Base-by-base conservation (phyloP, 257 asterid genomes). In the Scutellaria galericulata region DNA sequence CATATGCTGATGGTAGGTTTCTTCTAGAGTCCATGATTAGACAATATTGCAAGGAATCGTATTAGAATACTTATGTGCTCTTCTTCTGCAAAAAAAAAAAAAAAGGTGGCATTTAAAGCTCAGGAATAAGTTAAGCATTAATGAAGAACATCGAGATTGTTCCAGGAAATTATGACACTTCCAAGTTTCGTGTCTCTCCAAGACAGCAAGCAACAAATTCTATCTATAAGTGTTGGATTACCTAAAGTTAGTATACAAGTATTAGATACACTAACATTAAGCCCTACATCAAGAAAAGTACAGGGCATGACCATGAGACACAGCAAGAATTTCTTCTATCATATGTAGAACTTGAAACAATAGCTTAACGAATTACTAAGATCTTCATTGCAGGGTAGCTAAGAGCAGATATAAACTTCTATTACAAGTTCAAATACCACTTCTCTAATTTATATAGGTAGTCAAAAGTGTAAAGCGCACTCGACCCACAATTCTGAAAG, bases 11-110 rank as follows among this genome's bases (percentile, higher is more conserved):
- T 13, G 84, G 88, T 72, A 71, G 51, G 68, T 77, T 80, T 75
- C 93, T 84, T 72, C 97, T 83, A 20, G 96, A 80, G 51, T 68
- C 89, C 98, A 93, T 88, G 68, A 48, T 12, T 68, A 72, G 50
- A 59, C 24, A 58, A 74, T 74, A 62, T 60, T 35, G 51, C 76
- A 67, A 46, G 48, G 41, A 57, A 39, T 24, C 67, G 42, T 11
- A 68, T 55, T 44, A 68, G 57, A 75, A 37, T 20, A 55, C 31
- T 47, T 9, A 41, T 39, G 13, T 53, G 64, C 67, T 40, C 5
- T 60, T 14, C 11, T 44, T 58, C 40, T 9, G 9, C 7, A 54
- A 6, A 8, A 62, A 24, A 24, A 8, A 62, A 24, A 24, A 18
- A 18, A 59, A 69, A n/a, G 27, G 70, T 27, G 35, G 40, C 42